Conservation (phyloP, 208 protist genomes). For the Trypanosoma caninum region DNA sequence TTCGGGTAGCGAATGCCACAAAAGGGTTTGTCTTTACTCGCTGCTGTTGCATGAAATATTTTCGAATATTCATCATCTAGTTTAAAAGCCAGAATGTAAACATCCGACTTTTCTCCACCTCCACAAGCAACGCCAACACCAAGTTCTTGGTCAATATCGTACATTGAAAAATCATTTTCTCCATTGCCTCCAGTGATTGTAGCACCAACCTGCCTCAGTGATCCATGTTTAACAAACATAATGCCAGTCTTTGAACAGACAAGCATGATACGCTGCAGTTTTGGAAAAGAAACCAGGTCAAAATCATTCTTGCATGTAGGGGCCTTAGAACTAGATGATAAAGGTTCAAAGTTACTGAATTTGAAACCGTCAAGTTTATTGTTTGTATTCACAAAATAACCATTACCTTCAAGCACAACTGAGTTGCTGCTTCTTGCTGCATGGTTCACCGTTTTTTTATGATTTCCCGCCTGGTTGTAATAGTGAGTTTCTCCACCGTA, state of each 20-base stretch:
- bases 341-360: conserved; percentile 2
- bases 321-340: background rate
- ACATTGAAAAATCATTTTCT: background rate
- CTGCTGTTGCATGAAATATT: background rate
- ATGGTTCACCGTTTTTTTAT: background rate
- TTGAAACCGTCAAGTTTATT: conserved; percentile 9
- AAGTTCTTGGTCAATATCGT: conserved; percentile 9
- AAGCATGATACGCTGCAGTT: conserved; percentile 8
- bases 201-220: background rate
- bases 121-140: conserved; percentile 16
- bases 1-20: conserved; percentile 14
- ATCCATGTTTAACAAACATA: background rate
- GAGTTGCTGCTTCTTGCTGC: conserved; percentile 1
- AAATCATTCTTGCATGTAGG: background rate
- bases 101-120: background rate
- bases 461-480: conserved; percentile 1
- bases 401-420: conserved; percentile 6
- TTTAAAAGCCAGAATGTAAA: conserved; percentile 15
- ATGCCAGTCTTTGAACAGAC: conserved; percentile 3
- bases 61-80: background rate
- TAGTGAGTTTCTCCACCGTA: background rate
- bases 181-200: background rate
- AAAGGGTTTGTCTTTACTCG: background rate
- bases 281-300: conserved; percentile 7
- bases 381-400: conserved; percentile 15